Base-by-base conservation (phyloP, 495 filamentous ascomycete genomes). In the Penicillium longicatenatum region DNA sequence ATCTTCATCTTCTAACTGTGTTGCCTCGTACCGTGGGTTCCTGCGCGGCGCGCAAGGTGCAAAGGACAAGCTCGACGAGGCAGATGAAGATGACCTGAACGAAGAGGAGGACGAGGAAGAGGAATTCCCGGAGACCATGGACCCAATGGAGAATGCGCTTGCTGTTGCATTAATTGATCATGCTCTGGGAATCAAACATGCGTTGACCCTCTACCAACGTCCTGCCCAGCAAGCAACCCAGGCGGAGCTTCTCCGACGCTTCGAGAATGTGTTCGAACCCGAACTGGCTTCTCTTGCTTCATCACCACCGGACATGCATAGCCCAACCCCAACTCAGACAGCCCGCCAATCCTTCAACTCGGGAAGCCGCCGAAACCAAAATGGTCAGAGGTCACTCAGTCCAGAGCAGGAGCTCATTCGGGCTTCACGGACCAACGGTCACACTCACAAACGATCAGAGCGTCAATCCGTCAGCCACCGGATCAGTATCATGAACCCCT, bases 91-190 rank as follows among this genome's bases (percentile, higher is more conserved):
- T 9, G 77, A 80, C 31, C 74, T 76, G 1, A 78, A 77, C 39
- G 77, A 81, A 12, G 61, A 65, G 6, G 74, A 77, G 4, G 79
- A 81, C 8, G 75, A 78, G 10, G 78, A 79, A 54, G 70, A 78
- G 43, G 60, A 69, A 44, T 62, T 61, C 1, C 67, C 68, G 1
- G 68, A 72, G 46, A 67, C 71, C 42, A 68, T 89, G 8, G 81
- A 86, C 61, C 82, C 86, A 2, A 80, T 96, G 71, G 84, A 93
- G 61, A 91, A 87, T 60, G 92, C 95, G 19, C 85, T 98, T 51
- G 88, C 86, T 59, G 87, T 90, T 57, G 91, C 91, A 19, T 79
- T 98, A 41, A 81, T 95, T 49, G 94, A 98, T 66, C 93, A 98
- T 66, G 91, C 91, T 5, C 80, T 92, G 42, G 84, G 88, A 60